Conservation (phyloP, 2,329 filamentous ascomycete species). For the Pezicula neosporulosa region DNA sequence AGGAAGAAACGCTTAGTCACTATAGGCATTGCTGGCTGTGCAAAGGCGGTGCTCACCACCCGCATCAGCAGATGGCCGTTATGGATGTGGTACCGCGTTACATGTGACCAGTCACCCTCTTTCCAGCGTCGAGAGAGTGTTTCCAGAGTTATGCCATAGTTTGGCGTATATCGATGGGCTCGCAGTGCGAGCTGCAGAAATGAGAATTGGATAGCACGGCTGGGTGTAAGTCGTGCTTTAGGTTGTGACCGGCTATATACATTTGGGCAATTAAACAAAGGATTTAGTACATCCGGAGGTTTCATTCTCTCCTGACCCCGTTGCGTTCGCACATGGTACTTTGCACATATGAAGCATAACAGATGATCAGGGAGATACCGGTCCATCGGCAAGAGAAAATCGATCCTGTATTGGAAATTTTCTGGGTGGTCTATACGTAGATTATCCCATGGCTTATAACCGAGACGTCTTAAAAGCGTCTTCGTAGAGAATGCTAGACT, state of each 20-base stretch:
- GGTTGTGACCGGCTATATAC: conserved; percentile 41
- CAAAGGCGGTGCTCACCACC: conserved; percentile 51
- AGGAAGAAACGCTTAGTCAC: conserved; percentile 51
- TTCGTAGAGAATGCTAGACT: conserved; percentile 46
- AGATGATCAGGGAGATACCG: conserved; percentile 49
- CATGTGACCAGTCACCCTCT: conserved; percentile 48
- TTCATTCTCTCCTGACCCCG: conserved; percentile 50
- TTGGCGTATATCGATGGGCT: conserved; percentile 40
- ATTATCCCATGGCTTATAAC: conserved; percentile 33
- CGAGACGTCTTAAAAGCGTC: conserved; percentile 39
- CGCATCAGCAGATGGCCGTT: conserved; percentile 53
- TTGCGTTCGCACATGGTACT: conserved; percentile 50
- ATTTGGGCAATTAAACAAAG: conserved; percentile 53
- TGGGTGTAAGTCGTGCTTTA: conserved; percentile 49
- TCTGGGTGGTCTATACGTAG: conserved; percentile 32
- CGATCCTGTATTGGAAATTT: conserved; percentile 41
- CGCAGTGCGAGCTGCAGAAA: conserved; percentile 56
- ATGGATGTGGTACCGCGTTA: conserved; percentile 49
- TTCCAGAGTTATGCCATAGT: conserved; percentile 43
- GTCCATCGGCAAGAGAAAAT: conserved; percentile 50
- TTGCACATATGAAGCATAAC: conserved; percentile 54
- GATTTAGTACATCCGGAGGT: conserved; percentile 50
- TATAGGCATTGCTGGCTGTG: conserved; percentile 45
- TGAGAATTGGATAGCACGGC: conserved; percentile 51
- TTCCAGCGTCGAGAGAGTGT: conserved; percentile 49